phyloP scores from a whole-genome alignment of 805 yeast species.

The Clavispora vitiphila region DNA sequence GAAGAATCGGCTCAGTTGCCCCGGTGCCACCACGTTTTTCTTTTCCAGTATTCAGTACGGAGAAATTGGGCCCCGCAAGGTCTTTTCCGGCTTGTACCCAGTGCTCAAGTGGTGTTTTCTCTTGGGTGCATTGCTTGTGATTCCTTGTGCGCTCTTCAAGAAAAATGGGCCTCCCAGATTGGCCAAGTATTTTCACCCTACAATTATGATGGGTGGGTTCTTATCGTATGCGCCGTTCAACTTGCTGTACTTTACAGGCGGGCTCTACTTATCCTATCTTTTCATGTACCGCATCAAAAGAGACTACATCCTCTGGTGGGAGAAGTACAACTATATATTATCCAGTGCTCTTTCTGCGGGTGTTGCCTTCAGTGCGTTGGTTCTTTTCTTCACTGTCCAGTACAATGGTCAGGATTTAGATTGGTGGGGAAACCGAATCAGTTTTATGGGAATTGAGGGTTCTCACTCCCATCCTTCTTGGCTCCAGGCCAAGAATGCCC shows the following conservation, averaged over 20 bases:
- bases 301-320: slow-evolving; percentile 58
- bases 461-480: slow-evolving; percentile 21
- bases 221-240: slow-evolving; percentile 48
- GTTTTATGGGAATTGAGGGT: slow-evolving; percentile 34
- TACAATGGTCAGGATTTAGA: slow-evolving; percentile 37
- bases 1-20: slow-evolving; percentile 33
- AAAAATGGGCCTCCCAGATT: slow-evolving; percentile 27
- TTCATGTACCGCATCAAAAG: slow-evolving; percentile 54
- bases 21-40: slow-evolving; percentile 46
- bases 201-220: slow-evolving; percentile 48
- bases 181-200: slow-evolving; percentile 48
- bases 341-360: slow-evolving; percentile 58
- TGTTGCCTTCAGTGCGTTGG: slow-evolving; percentile 55
- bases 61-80: slow-evolving; percentile 54
- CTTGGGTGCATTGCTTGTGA: slow-evolving; percentile 41
- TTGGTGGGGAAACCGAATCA: slow-evolving; percentile 63
- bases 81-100: slow-evolving; percentile 52
- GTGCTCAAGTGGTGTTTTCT: slow-evolving; percentile 55
- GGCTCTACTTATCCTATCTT: slow-evolving; percentile 51
- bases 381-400: slow-evolving; percentile 52
- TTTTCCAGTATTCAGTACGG: slow-evolving; percentile 52
- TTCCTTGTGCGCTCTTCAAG: slow-evolving; percentile 35
- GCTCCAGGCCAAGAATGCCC: slow-evolving; percentile 26
- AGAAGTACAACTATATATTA: slow-evolving; percentile 63
- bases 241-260: slow-evolving; percentile 50